phyloP scores from a whole-genome alignment of 352 stramenopile genomes.

The Peronosclerospora sorghi region DNA sequence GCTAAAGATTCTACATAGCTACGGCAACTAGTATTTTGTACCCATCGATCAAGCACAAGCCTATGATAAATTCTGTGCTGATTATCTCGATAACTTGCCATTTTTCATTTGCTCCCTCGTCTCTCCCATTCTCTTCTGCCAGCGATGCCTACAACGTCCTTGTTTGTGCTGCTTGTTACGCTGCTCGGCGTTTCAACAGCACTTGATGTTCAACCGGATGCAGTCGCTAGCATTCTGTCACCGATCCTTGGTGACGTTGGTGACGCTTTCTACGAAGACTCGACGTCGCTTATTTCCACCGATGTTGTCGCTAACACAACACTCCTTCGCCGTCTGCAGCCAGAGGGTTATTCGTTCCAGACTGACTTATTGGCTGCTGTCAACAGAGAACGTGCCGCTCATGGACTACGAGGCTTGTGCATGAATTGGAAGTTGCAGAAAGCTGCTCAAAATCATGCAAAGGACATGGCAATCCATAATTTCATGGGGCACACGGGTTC shows the following conservation, averaged over 20 bases:
- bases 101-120: slow-evolving; percentile 9
- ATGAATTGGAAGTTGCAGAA: slow-evolving; percentile 27
- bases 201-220: slow-evolving; percentile 1
- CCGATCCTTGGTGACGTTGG: slow-evolving; percentile 19
- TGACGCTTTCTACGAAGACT: slow-evolving; percentile 9
- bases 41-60: too few relatives aligned
- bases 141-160: slow-evolving; percentile 4
- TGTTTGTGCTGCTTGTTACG: slow-evolving; percentile 6
- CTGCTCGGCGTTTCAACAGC: slow-evolving; percentile 6
- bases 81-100: slow-evolving; percentile 1
- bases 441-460: slow-evolving; percentile 17
- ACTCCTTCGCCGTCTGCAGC: slow-evolving; percentile 9
- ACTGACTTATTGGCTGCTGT: slow-evolving; percentile 32
- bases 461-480: slow-evolving; percentile 35
- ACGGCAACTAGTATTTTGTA: too few relatives aligned
- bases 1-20: too few relatives aligned
- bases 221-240: slow-evolving; percentile 5
- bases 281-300: not conserved
- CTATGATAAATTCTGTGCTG: too few relatives aligned
- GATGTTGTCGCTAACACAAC: not conserved
- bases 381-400: slow-evolving; percentile 33
- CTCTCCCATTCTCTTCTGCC: not conserved
- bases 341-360: slow-evolving; percentile 12
- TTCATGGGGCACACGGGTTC: slow-evolving; percentile 46
- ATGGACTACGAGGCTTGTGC: slow-evolving; percentile 23